These are phyloP conservation scores for Acer negundo DNA, from an alignment of 345 rosid species.

Conservation along the genomic window DNA sequence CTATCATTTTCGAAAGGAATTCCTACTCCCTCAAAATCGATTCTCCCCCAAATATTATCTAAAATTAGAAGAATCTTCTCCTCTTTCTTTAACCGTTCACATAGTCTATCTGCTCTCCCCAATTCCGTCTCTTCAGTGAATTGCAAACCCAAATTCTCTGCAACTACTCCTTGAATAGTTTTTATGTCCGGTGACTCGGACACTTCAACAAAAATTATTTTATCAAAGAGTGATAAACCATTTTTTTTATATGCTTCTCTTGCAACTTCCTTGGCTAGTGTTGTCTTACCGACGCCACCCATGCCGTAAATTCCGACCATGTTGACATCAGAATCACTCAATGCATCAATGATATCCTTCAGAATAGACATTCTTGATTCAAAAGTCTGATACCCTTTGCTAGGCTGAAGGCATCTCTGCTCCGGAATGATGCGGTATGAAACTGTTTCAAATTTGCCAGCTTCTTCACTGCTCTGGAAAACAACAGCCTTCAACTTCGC, in stretches of 20 bases:
- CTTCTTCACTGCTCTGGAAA: background rate
- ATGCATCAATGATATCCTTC: background rate
- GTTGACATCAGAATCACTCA: background rate
- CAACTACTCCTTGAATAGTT: slow-evolving; percentile 22
- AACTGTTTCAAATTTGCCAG: background rate
- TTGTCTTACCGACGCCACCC: slow-evolving; percentile 9
- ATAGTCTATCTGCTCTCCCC: background rate
- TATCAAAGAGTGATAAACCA: slow-evolving; percentile 10
- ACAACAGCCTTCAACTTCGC: too few species aligned
- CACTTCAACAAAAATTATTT: slow-evolving; percentile 17
- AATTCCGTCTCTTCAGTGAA: background rate
- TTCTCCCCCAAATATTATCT: slow-evolving; percentile 30
- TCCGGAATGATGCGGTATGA: background rate
- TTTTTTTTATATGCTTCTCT: background rate
- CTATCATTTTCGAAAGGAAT: slow-evolving; percentile 20
- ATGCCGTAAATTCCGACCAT: background rate
- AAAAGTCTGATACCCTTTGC: background rate
- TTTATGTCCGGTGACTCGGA: slow-evolving; percentile 11
- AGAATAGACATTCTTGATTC: background rate
- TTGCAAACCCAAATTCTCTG: slow-evolving; percentile 13
- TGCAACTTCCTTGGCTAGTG: slow-evolving; percentile 14
- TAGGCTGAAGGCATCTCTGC: background rate
- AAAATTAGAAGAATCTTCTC: slow-evolving; percentile 29
- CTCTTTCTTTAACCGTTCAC: slow-evolving; percentile 13
- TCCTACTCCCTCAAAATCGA: slow-evolving; percentile 30